Base-by-base conservation (phyloP, 345 rosid genomes). In the Aquilaria malaccensis region DNA sequence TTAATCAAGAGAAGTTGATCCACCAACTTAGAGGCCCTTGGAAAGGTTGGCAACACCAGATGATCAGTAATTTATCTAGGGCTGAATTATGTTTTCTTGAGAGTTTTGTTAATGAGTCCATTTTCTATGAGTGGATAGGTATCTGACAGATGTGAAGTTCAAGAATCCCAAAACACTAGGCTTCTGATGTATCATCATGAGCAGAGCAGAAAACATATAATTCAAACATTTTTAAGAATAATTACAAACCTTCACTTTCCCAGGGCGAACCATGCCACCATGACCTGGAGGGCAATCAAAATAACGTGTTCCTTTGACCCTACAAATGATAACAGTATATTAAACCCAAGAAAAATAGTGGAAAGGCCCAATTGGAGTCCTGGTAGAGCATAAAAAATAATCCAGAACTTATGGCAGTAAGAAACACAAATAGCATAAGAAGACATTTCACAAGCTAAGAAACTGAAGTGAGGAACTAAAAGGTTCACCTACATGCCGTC, bases 191-290 rank as follows among this genome's bases (percentile, higher is more conserved):
- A 45, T 33, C 15, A 45, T 14, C 6, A 54, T 33, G 45, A 12
- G 50, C 31, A 3, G 2, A n/a, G 30, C 32, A 32, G 46, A 60
- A 47, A 10, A 58, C 10, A 41, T 52, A 51, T 29, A 12, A 52
- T 51, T 33, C 33, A 15, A 12, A 63, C 55, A 50, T 47, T 53
- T 52, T 48, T 5, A 11, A 6, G 29, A 60, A 64, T 54, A 45
- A 47, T 54, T 55, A 69, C 81, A 15, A 65, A 88, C 97, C 95
- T 90, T 82, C 47, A 94, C 88, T 90, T 88, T 94, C 77, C 86
- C 96, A 33, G 99, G 92, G 82, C 93, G 82, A 67, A 85, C 83
- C 74, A 88, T 76, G 45, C 75, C 93, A 74, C 95, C 99, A 29
- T 81, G 95, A 63, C 82, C 88, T 3, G 72, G 83, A 67, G 91